Percentiles rank a stretch among this genome's conserved stretches.
phyloP scores from a whole-genome alignment of 331 rosid species.

The Quercus lobata region DNA sequence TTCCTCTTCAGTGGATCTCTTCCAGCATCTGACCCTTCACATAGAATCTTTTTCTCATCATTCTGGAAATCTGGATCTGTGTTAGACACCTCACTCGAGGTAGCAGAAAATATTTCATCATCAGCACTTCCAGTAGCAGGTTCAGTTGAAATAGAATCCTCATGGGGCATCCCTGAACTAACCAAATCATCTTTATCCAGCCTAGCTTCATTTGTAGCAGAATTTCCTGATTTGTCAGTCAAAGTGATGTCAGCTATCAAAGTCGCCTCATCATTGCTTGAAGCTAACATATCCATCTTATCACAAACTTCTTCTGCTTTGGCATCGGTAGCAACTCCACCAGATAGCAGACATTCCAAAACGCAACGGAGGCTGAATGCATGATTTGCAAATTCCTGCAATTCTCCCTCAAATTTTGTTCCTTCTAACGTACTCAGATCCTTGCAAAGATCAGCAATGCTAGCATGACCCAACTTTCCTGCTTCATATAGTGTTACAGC shows the following conservation, averaged over 20 bases:
- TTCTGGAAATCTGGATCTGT: conserved; percentile 25
- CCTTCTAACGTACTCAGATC: conserved; percentile 86
- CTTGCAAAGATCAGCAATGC: conserved; percentile 91
- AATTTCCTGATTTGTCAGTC: conserved; percentile 32
- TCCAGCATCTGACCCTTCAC: conserved; percentile 53
- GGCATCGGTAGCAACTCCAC: conserved; percentile 55
- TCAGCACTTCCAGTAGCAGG: conserved; percentile 25
- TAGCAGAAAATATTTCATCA: conserved; percentile 34
- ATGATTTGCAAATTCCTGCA: conserved; percentile 96
- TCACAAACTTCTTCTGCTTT: conserved; percentile 42
- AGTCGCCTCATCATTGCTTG: conserved; percentile 38
- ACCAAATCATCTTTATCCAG: conserved; percentile 24
- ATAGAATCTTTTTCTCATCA: conserved; percentile 39
- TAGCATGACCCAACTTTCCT: conserved; percentile 87
- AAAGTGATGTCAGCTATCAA: conserved; percentile 37
- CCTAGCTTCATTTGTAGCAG: conserved; percentile 23
- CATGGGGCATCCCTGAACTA: conserved; percentile 30
- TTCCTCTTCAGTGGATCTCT: conserved; percentile 46
- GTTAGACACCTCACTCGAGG: conserved; percentile 29
- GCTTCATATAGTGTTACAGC: conserved; percentile 99
- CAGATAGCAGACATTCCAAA: conserved; percentile 82
- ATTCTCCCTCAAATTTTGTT: conserved; percentile 86
- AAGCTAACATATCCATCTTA: conserved; percentile 32
- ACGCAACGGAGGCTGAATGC: conserved; percentile 92
- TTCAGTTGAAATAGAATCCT: conserved; percentile 39